Conservation (phyloP, 2,329 filamentous ascomycete genomes). For the Westerdykella sp. region DNA sequence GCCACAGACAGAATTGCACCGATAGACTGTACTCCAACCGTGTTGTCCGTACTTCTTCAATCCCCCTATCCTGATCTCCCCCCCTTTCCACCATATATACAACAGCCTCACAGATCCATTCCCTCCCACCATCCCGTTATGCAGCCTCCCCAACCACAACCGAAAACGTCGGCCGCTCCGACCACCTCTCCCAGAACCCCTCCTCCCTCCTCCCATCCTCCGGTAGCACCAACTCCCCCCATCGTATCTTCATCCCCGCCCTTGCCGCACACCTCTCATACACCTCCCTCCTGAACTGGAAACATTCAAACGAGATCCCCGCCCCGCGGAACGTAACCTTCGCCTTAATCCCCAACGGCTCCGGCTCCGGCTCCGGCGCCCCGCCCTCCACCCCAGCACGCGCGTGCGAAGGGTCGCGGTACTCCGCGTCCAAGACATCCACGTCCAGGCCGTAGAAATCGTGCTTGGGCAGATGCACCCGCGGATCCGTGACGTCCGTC, state of each 20-base stretch:
- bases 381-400: constrained; percentile 7
- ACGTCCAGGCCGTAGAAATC: constrained; percentile 23
- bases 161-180: constrained; percentile 19
- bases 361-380: constrained; percentile 4
- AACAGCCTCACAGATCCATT: too few relatives aligned
- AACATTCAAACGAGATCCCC: constrained; percentile 21
- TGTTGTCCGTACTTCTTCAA: too few relatives aligned
- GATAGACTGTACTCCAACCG: too few relatives aligned
- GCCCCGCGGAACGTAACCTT: constrained; percentile 13
- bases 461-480: constrained; percentile 11
- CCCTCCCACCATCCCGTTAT: too few relatives aligned
- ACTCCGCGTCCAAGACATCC: constrained; percentile 14
- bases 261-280: constrained; percentile 22
- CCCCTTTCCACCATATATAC: too few relatives aligned
- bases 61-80: too few relatives aligned
- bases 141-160: constrained; percentile 8
- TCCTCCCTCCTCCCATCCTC: constrained; percentile 20
- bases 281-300: constrained; percentile 19
- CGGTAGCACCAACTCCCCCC: constrained; percentile 17
- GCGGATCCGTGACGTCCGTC: constrained; percentile 17
- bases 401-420: neutral
- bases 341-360: constrained; percentile 18
- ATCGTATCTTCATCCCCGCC: constrained; percentile 17
- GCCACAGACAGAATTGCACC: too few relatives aligned
- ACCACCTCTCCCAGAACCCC: constrained; percentile 18